Base-by-base conservation (phyloP, 2,329 filamentous ascomycete species). In the Helotiales sp. region DNA sequence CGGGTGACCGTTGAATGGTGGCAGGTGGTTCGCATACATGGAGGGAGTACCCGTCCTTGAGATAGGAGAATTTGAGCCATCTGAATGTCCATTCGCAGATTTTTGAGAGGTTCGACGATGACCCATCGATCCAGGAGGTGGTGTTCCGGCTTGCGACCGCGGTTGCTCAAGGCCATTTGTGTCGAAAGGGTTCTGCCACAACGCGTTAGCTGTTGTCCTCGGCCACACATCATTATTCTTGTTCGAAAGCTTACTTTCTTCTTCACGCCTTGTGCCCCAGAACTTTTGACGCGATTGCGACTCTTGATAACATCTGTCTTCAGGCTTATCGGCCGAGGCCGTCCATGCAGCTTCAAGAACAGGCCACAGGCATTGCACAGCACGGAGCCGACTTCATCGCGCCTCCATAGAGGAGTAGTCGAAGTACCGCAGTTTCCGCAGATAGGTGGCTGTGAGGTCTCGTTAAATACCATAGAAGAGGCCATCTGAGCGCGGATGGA, bases 301-400 rank as follows among this genome's bases (percentile, higher is more conserved):
- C 94, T 97, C 85, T 99, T 99, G 83, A 99, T 99, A 73, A 98
- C 95, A 84, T 99, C 96, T 58, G 96, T 98, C 86, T 99, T 99
- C 75, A 99, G 87, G 75, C 93, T 97, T 79, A 97, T 97, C 73
- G 96, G 96, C 65, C 96, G 90, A 68, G 96, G 89, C 28, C 94
- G 91, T 71, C 94, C 94, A 79, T 99, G 96, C 73, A 99, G 86
- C 86, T 99, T 99, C 76, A 98, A 87, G 81, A 98, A 99, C 65
- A 99, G 87, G 68, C 96, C 96, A 81, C 96, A 99, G 76, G 96
- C 96, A 82, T 99, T 99, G 89, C 96, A 99, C 61, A 99, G 91
- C 43, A 99, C 95, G 0, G 93, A 91, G 73, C 96, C 96, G 76
- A 91, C 89, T 83, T 99, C 96, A 85, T 99, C 96, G 83, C 96